phyloP scores from a whole-genome alignment of 257 asterid species.

The Solanum clarkiae region DNA sequence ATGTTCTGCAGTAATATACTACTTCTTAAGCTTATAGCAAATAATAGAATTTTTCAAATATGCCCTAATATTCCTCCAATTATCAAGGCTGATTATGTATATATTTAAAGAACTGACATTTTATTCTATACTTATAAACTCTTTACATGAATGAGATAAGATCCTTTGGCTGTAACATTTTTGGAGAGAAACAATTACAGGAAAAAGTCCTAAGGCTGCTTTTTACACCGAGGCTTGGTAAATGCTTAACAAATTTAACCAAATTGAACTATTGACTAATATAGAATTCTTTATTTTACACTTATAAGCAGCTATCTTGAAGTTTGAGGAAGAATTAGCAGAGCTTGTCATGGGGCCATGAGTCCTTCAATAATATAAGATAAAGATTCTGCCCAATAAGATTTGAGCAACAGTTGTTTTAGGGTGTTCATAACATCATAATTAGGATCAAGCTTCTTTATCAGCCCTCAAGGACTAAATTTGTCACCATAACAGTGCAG shows the following conservation, averaged over 20 bases:
- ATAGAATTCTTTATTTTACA: neutral
- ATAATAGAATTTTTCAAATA: constrained; percentile 66
- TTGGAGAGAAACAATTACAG: neutral
- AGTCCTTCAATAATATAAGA: constrained; percentile 10
- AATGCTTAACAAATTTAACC: neutral
- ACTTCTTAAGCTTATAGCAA: constrained; percentile 37
- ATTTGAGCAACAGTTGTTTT: constrained; percentile 7
- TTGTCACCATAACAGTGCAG: constrained; percentile 3
- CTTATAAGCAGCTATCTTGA: neutral
- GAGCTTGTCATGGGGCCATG: constrained; percentile 7
- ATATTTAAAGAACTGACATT: no score
- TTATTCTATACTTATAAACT: no score
- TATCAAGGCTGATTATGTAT: neutral
- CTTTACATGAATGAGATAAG: no score
- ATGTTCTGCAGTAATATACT: constrained; percentile 57
- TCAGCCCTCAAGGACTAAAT: constrained; percentile 16
- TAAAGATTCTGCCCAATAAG: constrained; percentile 11
- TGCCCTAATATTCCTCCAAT: constrained; percentile 51
- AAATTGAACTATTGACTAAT: neutral
- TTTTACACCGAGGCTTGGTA: neutral
- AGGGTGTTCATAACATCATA: constrained; percentile 10
- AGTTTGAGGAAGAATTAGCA: neutral
- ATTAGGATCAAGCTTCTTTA: constrained; percentile 14
- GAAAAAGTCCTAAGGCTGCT: neutral
- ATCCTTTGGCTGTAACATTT: neutral